Percentiles rank a stretch among this genome's conserved stretches.
Evolutionary conservation across 768 basidiomycete species (phyloP).

Genomic region (Russula virescens): DNA sequence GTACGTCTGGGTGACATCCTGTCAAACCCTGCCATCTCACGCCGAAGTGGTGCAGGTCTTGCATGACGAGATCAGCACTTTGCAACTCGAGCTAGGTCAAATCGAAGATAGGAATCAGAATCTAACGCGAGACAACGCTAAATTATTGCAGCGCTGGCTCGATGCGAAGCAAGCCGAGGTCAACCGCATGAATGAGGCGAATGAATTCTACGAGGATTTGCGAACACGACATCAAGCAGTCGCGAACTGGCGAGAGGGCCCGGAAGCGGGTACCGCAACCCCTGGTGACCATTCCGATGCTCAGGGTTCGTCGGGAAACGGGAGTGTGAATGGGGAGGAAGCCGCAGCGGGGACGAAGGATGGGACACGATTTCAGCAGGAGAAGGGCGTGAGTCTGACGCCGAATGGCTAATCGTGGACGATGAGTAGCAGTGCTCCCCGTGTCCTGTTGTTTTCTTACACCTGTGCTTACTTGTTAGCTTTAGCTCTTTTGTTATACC

Average conservation of each 20-base stretch:
- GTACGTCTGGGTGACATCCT: conserved; percentile 36
- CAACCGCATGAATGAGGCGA: conserved; percentile 92
- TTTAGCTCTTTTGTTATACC: conserved; percentile 12
- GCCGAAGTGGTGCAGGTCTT: conserved; percentile 53
- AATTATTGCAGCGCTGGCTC: conserved; percentile 92
- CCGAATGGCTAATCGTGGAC: conserved; percentile 85
- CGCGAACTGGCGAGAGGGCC: conserved; percentile 49
- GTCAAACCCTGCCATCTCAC: neutral
- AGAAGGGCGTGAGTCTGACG: conserved; percentile 71
- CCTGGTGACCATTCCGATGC: conserved; percentile 27
- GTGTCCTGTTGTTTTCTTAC: conserved; percentile 18
- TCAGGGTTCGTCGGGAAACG: conserved; percentile 62
- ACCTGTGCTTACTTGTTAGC: neutral
- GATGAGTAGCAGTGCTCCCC: conserved; percentile 27
- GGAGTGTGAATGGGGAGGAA: conserved; percentile 46
- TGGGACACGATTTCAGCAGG: conserved; percentile 66
- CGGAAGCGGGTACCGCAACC: conserved; percentile 26
- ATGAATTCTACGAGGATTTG: conserved; percentile 85
- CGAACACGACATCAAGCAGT: conserved; percentile 64
- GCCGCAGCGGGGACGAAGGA: conserved; percentile 52
- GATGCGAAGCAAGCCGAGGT: conserved; percentile 92
- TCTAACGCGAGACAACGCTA: conserved; percentile 90
- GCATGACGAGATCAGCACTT: conserved; percentile 90
- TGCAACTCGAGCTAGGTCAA: conserved; percentile 86
- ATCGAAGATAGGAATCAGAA: conserved; percentile 81